phyloP scores from a whole-genome alignment of 345 rosid genomes.

The Litchi chinensis region DNA sequence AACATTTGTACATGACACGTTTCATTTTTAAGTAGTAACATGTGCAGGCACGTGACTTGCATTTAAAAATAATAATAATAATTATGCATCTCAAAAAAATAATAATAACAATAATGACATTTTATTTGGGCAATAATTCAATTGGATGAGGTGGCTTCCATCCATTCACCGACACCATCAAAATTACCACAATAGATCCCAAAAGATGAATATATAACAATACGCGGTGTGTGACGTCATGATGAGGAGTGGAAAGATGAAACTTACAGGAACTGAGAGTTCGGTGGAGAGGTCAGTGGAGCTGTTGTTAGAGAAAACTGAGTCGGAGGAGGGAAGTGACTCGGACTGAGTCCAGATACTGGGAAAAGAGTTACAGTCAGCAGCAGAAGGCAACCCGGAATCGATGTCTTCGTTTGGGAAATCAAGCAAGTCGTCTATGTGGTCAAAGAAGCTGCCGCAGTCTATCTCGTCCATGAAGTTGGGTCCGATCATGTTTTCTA shows the following conservation, averaged over 20 bases:
- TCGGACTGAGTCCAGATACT: conserved; percentile 68
- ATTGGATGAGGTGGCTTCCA: conserved; percentile 20
- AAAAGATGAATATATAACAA: neutral
- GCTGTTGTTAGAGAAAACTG: conserved; percentile 59
- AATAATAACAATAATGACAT: neutral
- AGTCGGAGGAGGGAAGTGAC: conserved; percentile 62
- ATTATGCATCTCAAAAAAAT: too few species aligned
- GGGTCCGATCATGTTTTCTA: conserved; percentile 57
- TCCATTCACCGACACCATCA: neutral
- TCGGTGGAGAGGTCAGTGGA: conserved; percentile 70
- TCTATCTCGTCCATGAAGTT: conserved; percentile 81
- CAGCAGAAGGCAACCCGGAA: conserved; percentile 37
- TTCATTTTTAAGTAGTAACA: conserved; percentile 24
- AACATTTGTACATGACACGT: conserved; percentile 7
- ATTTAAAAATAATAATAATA: conserved; percentile 5
- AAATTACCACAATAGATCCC: conserved; percentile 22
- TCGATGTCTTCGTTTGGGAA: conserved; percentile 77
- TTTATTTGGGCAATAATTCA: conserved; percentile 19
- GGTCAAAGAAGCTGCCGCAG: conserved; percentile 93
- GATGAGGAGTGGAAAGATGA: neutral
- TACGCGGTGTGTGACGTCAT: conserved; percentile 18
- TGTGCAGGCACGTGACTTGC: conserved; percentile 48
- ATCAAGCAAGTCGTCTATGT: conserved; percentile 86
- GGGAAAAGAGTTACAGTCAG: conserved; percentile 50
- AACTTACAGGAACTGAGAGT: conserved; percentile 88